These are phyloP conservation scores for Melaleuca alternifolia DNA, from an alignment of 345 rosid genomes.

Conservation along the genomic window DNA sequence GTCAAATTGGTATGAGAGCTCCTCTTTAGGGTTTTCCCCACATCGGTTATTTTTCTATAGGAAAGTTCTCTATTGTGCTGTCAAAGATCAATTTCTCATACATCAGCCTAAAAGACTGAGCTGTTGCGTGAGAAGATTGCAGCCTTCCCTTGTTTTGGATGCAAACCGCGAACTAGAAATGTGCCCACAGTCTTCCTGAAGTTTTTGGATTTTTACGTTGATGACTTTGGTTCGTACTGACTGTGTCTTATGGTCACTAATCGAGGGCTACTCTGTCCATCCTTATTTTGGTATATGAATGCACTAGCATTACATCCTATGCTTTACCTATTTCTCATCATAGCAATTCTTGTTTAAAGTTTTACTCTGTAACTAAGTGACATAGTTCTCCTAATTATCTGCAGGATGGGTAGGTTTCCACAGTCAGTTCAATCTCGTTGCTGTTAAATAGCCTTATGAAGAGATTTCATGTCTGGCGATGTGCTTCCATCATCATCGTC, in stretches of 20 bases:
- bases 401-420: conserved; percentile 69
- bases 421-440: neutral
- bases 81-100: neutral
- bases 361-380: neutral
- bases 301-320: neutral
- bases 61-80: neutral
- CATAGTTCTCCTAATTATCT: conserved; percentile 4
- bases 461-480: neutral
- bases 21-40: neutral
- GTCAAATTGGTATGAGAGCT: neutral
- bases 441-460: neutral
- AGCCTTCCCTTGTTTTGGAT: neutral
- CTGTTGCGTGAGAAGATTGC: neutral
- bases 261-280: neutral
- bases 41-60: neutral
- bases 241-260: neutral
- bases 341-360: neutral
- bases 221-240: neutral
- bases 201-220: neutral
- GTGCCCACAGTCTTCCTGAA: neutral
- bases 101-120: neutral
- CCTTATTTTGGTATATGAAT: neutral
- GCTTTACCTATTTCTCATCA: neutral
- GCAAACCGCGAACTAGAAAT: neutral
- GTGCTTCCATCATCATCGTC: neutral